Base-by-base conservation (phyloP, 768 basidiomycete genomes). In the Mycena venus region DNA sequence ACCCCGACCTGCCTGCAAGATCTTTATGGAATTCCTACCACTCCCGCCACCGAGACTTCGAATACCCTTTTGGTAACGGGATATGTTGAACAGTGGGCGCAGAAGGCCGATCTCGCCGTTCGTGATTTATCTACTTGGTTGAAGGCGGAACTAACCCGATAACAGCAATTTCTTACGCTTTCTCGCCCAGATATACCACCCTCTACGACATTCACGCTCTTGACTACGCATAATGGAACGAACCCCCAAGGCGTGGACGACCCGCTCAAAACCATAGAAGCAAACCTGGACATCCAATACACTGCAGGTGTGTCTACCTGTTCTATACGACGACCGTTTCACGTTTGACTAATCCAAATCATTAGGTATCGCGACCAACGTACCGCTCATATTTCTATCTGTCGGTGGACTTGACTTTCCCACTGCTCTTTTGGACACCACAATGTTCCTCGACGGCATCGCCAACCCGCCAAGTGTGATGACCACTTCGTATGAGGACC, bases 361-460 rank as follows among this genome's bases (percentile, higher is more conserved):
- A 27, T 56, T 27, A 69, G 68, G 68, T 1, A 49, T 69, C 27
- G 68, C 68, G 0, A 69, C 68, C 14, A 59, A n/a, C 1, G 68
- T 69, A 1, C 68, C 68, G 1, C 2, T 61, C 0, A 21, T 34
- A 61, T 69, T 49, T 21, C 21, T 59, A 17, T 38, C 32, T 19
- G 55, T 56, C 12, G 65, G 47, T 2, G 67, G 8, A 87, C 85
- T 51, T 86, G 40, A 47, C 31, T 68, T 60, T 25, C 19, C 36
- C 29, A 47, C 40, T 23, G 27, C 56, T n/a, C 14, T 68, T 12
- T 29, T 68, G 10, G 56, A 68, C 42, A 68, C 67, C 19, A 59
- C 67, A 3, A 49, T 40, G 2, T 68, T 68, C 42, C 58, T 68
- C 8, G 67, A 68, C 42, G 67, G 67, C 11, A 38, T 68, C 21